These are phyloP conservation scores for Silene latifolia DNA, from an alignment of 148 eudicot genomes.

Conservation along the genomic window DNA sequence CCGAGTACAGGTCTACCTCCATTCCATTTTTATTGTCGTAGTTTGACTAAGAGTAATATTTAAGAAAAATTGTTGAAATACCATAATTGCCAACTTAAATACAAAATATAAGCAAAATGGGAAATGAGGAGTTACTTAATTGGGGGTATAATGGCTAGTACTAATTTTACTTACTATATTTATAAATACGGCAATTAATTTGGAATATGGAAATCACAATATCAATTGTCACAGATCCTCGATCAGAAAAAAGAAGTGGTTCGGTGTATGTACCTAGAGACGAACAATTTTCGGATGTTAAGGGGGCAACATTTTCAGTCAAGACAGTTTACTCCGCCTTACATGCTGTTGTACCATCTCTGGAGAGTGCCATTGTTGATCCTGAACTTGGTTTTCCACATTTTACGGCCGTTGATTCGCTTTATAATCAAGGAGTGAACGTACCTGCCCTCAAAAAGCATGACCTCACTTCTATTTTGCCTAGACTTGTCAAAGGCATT, in stretches of 20 bases:
- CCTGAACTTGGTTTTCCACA: conserved; percentile 42
- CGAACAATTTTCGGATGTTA: conserved; percentile 62
- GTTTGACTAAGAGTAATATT: too few species aligned
- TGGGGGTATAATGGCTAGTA: too few species aligned
- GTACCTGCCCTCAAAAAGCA: conserved; percentile 24
- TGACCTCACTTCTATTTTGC: conserved; percentile 32
- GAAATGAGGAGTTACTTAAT: too few species aligned
- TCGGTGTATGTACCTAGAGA: conserved; percentile 68
- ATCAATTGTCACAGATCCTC: conserved; percentile 38
- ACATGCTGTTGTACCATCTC: conserved; percentile 55
- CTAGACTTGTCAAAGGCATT: conserved; percentile 45
- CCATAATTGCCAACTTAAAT: too few species aligned
- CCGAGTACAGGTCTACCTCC: too few species aligned
- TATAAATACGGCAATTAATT: too few species aligned
- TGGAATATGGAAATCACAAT: too few species aligned
- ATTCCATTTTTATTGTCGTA: too few species aligned
- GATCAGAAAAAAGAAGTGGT: conserved; percentile 39
- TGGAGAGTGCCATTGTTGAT: conserved; percentile 33
- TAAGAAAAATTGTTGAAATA: too few species aligned
- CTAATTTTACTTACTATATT: too few species aligned
- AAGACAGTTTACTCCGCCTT: conserved; percentile 48
- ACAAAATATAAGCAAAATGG: too few species aligned
- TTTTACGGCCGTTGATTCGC: conserved; percentile 51
- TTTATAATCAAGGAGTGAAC: conserved; percentile 51
- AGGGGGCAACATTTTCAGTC: conserved; percentile 43